These are phyloP conservation scores for Fistulifera pelliculosa DNA, from an alignment of 108 stramenopile species.

Conservation along the genomic window DNA sequence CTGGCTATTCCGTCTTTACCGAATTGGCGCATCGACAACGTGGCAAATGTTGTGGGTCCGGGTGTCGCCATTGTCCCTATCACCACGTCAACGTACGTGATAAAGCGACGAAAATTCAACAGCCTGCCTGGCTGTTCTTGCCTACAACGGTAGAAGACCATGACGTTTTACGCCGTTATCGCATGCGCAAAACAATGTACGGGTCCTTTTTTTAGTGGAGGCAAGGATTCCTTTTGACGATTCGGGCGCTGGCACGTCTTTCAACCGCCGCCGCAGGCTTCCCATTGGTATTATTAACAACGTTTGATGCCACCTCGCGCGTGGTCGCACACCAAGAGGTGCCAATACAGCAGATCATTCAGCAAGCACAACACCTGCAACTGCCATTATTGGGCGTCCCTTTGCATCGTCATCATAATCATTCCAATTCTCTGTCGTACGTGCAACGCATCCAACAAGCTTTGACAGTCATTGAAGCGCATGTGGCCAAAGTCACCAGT, in stretches of 20 bases:
- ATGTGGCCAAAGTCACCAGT: conserved; percentile 8
- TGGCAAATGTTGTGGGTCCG: conserved; percentile 89
- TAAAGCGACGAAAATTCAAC: conserved; percentile 47
- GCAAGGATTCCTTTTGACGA: conserved; percentile 87
- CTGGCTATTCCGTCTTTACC: conserved; percentile 86
- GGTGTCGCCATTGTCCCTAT: conserved; percentile 91
- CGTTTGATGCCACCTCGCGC: conserved; percentile 73
- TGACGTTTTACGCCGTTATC: conserved; percentile 2
- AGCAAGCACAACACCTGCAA: conserved; percentile 61
- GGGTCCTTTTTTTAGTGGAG: conserved; percentile 85
- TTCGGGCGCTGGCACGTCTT: conserved; percentile 56
- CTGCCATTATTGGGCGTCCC: conserved; percentile 78
- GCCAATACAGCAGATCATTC: conserved; percentile 50
- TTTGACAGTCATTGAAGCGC: conserved; percentile 32
- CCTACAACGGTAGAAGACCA: conserved; percentile 10
- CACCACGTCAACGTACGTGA: conserved; percentile 70
- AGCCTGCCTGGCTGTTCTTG: conserved; percentile 57
- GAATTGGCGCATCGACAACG: conserved; percentile 68
- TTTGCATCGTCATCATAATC: conserved; percentile 27
- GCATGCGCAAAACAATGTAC: conserved; percentile 29
- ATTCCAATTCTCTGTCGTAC: conserved; percentile 52
- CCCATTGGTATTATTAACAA: conserved; percentile 72
- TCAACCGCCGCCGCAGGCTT: conserved; percentile 19
- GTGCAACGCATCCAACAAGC: conserved; percentile 44
- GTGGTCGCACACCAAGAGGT: conserved; percentile 85